Evolutionary conservation across 257 asterid species (phyloP).

Genomic region (Hygrophila difformis): DNA sequence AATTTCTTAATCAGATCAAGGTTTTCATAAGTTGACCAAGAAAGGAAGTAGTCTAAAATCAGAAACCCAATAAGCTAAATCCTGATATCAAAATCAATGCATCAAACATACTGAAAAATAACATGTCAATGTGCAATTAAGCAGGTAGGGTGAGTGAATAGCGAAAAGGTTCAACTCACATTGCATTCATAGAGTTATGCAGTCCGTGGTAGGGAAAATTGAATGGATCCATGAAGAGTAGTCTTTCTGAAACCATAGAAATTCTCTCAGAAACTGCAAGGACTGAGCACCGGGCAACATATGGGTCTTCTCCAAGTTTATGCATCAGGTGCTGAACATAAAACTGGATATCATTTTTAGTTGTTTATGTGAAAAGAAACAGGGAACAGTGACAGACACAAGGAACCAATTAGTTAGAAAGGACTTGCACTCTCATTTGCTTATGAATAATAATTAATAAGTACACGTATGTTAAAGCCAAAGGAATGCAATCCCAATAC

Average conservation of each 20-base stretch:
- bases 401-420: background rate
- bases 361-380: conserved; percentile 27
- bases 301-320: conserved; percentile 71
- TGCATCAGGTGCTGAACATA: conserved; percentile 80
- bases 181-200: conserved; percentile 59
- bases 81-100: conserved; percentile 43
- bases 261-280: conserved; percentile 78
- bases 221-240: conserved; percentile 86
- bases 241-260: conserved; percentile 68
- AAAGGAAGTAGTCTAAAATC: conserved; percentile 58
- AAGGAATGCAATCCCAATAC: no score
- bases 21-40: conserved; percentile 61
- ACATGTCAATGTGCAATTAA: background rate
- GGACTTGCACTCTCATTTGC: background rate
- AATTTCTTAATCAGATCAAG: conserved; percentile 47
- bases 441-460: no score
- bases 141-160: conserved; percentile 1
- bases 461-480: no score
- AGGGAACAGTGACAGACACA: background rate
- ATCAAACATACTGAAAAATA: no score
- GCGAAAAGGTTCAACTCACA: conserved; percentile 45
- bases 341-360: conserved; percentile 32
- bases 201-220: conserved; percentile 56
- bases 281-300: conserved; percentile 65
- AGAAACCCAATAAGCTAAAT: conserved; percentile 85